Conservation (phyloP, 768 basidiomycete genomes). For the Lactarius indigo region DNA sequence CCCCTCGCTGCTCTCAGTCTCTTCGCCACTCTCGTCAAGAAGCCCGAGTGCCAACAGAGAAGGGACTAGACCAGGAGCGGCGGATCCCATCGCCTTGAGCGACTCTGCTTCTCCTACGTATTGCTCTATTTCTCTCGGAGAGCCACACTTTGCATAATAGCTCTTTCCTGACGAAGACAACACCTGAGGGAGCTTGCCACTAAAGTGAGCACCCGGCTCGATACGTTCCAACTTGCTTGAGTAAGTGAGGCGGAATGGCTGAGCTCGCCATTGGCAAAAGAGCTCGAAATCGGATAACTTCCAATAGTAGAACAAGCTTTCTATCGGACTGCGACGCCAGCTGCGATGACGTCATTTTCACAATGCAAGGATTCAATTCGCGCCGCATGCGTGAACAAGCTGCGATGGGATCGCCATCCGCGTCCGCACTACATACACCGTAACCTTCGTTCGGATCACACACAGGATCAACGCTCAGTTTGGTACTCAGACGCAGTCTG, state of each 20-base stretch:
- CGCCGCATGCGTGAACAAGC: too few relatives aligned
- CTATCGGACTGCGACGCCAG: neutral
- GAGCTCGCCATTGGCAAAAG: slow-evolving; percentile 16
- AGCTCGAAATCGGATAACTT: neutral
- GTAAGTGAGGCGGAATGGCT: slow-evolving; percentile 33
- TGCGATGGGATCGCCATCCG: neutral
- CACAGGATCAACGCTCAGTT: too few relatives aligned
- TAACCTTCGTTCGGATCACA: too few relatives aligned
- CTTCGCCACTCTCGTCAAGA: slow-evolving; percentile 28
- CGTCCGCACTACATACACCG: neutral
- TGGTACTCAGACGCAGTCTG: neutral
- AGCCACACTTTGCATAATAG: slow-evolving; percentile 65
- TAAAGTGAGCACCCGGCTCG: slow-evolving; percentile 51
- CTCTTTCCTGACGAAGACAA: slow-evolving; percentile 51
- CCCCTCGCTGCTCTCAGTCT: slow-evolving; percentile 34
- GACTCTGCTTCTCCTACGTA: slow-evolving; percentile 68
- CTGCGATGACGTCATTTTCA: neutral
- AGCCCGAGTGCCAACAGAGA: slow-evolving; percentile 49
- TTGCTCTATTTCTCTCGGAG: slow-evolving; percentile 53
- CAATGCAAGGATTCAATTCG: neutral
- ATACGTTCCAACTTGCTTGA: slow-evolving; percentile 45
- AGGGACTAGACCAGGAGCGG: slow-evolving; percentile 69
- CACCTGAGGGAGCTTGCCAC: slow-evolving; percentile 43
- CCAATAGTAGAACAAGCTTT: neutral
- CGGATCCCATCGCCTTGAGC: slow-evolving; percentile 54